Evolutionary conservation across 345 rosid genomes (phyloP), one percentile per base, ranked within the genome.

Genomic region (Gynandropsis gynandra): DNA sequence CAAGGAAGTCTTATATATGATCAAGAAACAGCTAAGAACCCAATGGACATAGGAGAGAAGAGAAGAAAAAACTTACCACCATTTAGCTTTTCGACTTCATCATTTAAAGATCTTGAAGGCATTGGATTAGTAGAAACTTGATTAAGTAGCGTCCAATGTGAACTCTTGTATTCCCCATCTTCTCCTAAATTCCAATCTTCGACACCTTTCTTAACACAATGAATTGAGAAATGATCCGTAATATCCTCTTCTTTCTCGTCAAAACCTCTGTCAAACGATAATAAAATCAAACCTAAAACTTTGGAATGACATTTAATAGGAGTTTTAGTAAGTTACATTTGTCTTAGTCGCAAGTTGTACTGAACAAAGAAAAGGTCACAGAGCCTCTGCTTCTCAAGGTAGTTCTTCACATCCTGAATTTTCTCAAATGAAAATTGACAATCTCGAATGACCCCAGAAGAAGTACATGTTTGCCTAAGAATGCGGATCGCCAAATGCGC

Each of bases 151-250:
- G 63, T 47, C 54, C 44, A 75, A 33, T 44, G 43, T 15, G 67
- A 60, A 77, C 55, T 79, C 81, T 9, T 62, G 59, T 54, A 35
- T 55, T 35, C 55, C 72, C 2, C 32, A 45, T 27, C 32, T 58
- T 2, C 75, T 43, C 73, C 74, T 5, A 43, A 41, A 37, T 77
- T 65, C 94, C 94, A 84, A 39, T 84, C 94, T 62, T 84, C 89
- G 33, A 73, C 58, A n/a, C 57, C 10, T 24, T 24, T 24, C 41
- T 39, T 48, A 42, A 58, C 17, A n/a, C 66, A 34, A 12, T 70
- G 86, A 20, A 61, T 64, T 27, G 77, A 70, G 12, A 74, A 36
- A 15, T 77, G 77, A 52, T 76, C 87, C 64, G 24, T n/a, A 12
- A 63, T 18, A 57, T 50, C 42, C 56, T 47, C 71, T 34, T 64